Base-by-base conservation (phyloP, 1,284 basidiomycete species). In the Heterobasidion parviporum region DNA sequence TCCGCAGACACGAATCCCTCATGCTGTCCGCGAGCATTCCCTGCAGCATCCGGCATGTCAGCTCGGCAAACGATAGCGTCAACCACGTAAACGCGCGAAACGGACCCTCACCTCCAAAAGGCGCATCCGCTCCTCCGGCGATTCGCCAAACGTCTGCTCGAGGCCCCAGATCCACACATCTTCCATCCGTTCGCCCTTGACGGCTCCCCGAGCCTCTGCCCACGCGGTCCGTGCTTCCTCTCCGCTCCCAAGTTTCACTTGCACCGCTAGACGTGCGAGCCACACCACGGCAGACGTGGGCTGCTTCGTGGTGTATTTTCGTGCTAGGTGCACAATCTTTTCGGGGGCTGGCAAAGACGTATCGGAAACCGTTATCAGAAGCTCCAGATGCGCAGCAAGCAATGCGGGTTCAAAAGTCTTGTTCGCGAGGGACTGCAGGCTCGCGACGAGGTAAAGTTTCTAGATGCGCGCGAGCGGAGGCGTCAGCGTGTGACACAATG, bases 141-240 rank as follows among this genome's bases (percentile, higher is more conserved):
- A 54, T 55, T 59, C 59, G 57, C 57, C 60, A 54, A 56, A 57
- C 56, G 20, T 64, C 52, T 57, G 61, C 35, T 68, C 65, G 12
- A 81, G 61, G 50, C 80, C 79, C 80, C 79, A 82, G 34, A 73
- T 62, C 80, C 80, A 81, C 14, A 85, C 68, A 52, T 69, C 69
- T 56, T 70, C 63, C 34, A 70, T 58, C 3, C 68, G 71, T 32
- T 69, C 68, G 54, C 70, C 71, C 43, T 59, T 58, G 44, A 76
- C 74, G 4, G 60, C 62, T 8, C 61, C 61, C 52, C 78, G 68
- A 18, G 79, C 80, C 58, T 74, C 72, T 43, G 60, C 62, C 78
- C 77, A 80, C 16, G 67, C 68, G 33, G 62, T 61, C 16, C 64
- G 54, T 38, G 66, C 63, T 51, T 71, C 67, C 16, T 59, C 67